Percentiles rank a stretch among this genome's conserved stretches.
phyloP scores from a whole-genome alignment of 805 yeast species.

The Barnettozyma pratensis region DNA sequence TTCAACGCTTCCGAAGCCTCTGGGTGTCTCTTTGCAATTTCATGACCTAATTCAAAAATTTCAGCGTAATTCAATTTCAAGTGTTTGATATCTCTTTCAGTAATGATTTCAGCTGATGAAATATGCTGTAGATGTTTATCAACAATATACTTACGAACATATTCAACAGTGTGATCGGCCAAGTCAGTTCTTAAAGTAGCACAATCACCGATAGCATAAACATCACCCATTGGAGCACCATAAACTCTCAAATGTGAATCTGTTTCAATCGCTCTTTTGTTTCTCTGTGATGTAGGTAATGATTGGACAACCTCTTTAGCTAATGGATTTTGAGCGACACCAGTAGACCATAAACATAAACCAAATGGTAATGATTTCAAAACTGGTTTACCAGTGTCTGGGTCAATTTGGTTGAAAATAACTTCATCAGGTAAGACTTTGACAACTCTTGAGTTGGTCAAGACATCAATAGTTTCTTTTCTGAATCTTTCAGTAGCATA shows the following conservation, averaged over 20 bases:
- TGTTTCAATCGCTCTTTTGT: conserved; percentile 69
- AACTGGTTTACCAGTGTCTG: conserved; percentile 34
- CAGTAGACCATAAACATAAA: conserved; percentile 71
- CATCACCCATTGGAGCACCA: conserved; percentile 64
- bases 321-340: conserved; percentile 62
- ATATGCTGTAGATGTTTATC: conserved; percentile 35
- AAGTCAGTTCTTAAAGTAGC: conserved; percentile 58
- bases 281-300: conserved; percentile 46
- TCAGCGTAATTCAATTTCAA: conserved; percentile 43
- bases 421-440: conserved; percentile 53
- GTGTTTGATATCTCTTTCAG: conserved; percentile 48
- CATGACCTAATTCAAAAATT: conserved; percentile 41
- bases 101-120: conserved; percentile 32
- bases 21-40: conserved; percentile 49
- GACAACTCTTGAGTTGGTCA: conserved; percentile 60
- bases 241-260: conserved; percentile 66
- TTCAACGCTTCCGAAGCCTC: conserved; percentile 52
- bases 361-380: conserved; percentile 57
- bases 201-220: conserved; percentile 71
- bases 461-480: conserved; percentile 57
- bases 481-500: conserved; percentile 61
- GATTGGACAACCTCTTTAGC: conserved; percentile 49
- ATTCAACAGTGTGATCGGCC: conserved; percentile 49
- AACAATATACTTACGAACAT: conserved; percentile 41
- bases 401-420: conserved; percentile 46